phyloP scores from a whole-genome alignment of 2,329 filamentous ascomycete species.

The Curvularia eragrostidis region DNA sequence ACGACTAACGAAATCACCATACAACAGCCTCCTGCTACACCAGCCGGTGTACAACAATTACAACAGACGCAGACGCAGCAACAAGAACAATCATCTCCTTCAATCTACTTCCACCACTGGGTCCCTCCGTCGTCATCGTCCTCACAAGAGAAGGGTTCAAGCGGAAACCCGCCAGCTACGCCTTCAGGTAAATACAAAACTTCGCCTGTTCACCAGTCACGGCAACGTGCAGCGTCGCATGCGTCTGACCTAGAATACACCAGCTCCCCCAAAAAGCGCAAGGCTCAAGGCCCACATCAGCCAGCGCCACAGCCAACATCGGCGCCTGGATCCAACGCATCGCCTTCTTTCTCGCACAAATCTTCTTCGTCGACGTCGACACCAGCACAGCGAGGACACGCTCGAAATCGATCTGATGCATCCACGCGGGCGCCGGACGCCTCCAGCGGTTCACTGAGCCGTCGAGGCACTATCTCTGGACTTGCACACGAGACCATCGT shows the following conservation, averaged over 20 bases:
- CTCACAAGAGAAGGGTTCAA: constrained; percentile 60
- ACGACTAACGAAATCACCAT: constrained; percentile 61
- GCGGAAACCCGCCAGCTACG: constrained; percentile 71
- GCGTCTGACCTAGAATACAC: constrained; percentile 66
- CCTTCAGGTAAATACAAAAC: constrained; percentile 69
- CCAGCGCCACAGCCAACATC: constrained; percentile 60
- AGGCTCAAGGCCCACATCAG: constrained; percentile 66
- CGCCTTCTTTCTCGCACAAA: constrained; percentile 62
- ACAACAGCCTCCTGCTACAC: constrained; percentile 55
- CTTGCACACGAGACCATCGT: constrained; percentile 39
- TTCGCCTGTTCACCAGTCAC: constrained; percentile 48
- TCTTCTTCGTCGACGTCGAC: constrained; percentile 61
- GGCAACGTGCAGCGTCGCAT: constrained; percentile 59
- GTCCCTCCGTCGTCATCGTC: constrained; percentile 69
- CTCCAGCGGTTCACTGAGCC: constrained; percentile 41
- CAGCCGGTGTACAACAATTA: constrained; percentile 50
- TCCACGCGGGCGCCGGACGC: constrained; percentile 52
- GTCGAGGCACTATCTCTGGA: constrained; percentile 43
- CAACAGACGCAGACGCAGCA: constrained; percentile 61
- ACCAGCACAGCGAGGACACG: constrained; percentile 66
- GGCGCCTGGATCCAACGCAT: constrained; percentile 56
- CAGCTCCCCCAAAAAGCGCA: constrained; percentile 85
- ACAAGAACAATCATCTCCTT: constrained; percentile 70
- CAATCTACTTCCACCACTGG: constrained; percentile 93
- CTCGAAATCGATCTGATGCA: constrained; percentile 69